Conservation (phyloP, 192 early-diverging fungal species). For the Coemansia sp. region DNA sequence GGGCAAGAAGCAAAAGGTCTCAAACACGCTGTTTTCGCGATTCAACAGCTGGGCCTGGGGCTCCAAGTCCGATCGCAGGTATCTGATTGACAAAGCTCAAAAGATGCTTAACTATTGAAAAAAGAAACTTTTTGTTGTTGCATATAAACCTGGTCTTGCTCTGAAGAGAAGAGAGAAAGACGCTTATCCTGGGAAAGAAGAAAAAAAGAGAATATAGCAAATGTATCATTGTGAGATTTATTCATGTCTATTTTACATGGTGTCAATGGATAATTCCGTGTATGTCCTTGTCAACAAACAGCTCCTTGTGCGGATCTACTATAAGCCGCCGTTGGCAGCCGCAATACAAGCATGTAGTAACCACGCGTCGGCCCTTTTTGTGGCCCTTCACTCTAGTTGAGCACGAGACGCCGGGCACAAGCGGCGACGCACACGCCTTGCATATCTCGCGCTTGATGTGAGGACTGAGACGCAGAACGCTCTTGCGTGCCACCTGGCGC, state of each 20-base stretch:
- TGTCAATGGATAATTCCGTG: conserved; percentile 26
- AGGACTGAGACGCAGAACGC: conserved; percentile 48
- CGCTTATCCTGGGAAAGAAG: too few species aligned
- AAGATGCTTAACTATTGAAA: conserved; percentile 30
- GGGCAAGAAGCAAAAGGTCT: conserved; percentile 31
- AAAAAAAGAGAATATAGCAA: too few species aligned
- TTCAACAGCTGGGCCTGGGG: conserved; percentile 32
- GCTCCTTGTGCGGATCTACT: conserved; percentile 15
- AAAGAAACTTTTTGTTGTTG: not conserved
- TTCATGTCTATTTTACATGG: not conserved
- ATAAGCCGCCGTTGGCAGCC: conserved; percentile 28
- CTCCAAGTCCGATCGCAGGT: conserved; percentile 32
- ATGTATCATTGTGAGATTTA: not conserved
- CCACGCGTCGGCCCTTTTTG: conserved; percentile 18
- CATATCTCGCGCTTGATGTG: conserved; percentile 45
- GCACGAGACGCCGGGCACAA: conserved; percentile 40
- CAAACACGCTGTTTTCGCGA: conserved; percentile 22
- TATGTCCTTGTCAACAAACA: conserved; percentile 38
- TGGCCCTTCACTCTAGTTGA: conserved; percentile 34
- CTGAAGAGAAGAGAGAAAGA: too few species aligned
- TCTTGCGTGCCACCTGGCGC: conserved; percentile 42
- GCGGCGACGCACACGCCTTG: conserved; percentile 28
- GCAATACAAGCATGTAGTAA: conserved; percentile 44
- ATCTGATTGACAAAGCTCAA: conserved; percentile 40
- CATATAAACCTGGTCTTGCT: not conserved